Evolutionary conservation across 1,284 basidiomycete genomes (phyloP), one percentile per base, ranked within the genome.

Genomic region (Pholiota adiposa): DNA sequence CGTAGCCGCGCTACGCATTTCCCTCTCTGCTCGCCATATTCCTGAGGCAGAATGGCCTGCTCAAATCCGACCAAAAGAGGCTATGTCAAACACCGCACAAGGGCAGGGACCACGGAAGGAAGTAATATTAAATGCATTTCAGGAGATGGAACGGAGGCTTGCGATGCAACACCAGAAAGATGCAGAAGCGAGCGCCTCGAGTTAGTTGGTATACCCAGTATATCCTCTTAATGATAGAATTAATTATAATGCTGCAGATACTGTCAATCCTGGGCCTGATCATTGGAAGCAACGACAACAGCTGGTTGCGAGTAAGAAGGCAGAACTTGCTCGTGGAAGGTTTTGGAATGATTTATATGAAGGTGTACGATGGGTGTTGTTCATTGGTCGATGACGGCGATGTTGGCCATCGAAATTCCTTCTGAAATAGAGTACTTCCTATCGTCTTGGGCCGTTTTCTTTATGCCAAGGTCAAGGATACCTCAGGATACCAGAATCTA

Each of bases 1-100:
- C 0, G 65, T 95, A 1, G 69, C 69, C 1, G 67, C 76, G 0
- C 75, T 94, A 2, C 84, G 83, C 12, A 62, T 71, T 3, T 77
- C 83, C 4, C 82, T 96, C 7, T 56, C 67, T 2, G 69, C 73
- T 0, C 73, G 81, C 50, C 72, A 75, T 43, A 79, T 93, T 36
- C 84, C 88, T 1, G 74, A 83, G 60, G 61, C 69, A 0, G 77
- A 89, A 62, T 96, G 94, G 94, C 91, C 92, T 0, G 52, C 63
- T 1, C 70, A 70, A 31, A 75, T 87, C 25, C 77, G 54, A 44
- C 58, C 61, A 3, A 61, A 58, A 29, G 43, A 25, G 18, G 33
- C 51, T 7, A 43, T 31, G 63, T 34, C 59, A 51, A 8, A 53
- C 21, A 38, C 58, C 16, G 49, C 57, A 3, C 59, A 54, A 25